These are phyloP conservation scores for Alopecurus myosuroides DNA, from an alignment of 176 grass and related monocot species.

Conservation along the genomic window DNA sequence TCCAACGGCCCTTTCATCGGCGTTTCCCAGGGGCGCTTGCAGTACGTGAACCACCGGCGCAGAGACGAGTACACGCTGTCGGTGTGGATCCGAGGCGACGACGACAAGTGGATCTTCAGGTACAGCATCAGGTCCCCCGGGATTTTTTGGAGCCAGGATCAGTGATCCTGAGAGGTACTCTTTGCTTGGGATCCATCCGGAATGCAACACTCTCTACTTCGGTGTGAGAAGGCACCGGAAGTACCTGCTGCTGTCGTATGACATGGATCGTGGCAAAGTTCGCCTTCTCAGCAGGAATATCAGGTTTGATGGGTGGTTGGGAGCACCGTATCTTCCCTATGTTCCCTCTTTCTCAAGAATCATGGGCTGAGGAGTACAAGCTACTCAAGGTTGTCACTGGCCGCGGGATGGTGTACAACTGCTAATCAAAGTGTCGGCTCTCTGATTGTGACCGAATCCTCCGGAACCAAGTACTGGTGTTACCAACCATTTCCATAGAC, in stretches of 20 bases:
- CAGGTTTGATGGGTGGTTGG: neutral
- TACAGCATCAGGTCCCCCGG: neutral
- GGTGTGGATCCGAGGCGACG: neutral
- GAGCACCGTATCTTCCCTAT: neutral
- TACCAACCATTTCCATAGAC: neutral
- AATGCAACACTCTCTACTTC: neutral
- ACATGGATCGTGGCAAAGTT: neutral
- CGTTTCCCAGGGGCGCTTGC: neutral
- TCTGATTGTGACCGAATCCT: too few relatives aligned
- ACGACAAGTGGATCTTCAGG: neutral
- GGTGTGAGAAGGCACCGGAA: neutral
- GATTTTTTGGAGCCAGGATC: neutral
- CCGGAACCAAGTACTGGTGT: too few relatives aligned
- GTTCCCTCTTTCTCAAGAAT: neutral
- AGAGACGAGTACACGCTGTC: neutral
- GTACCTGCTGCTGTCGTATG: neutral
- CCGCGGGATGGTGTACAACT: neutral
- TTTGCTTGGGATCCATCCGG: neutral
- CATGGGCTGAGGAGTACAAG: neutral
- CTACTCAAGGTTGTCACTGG: neutral
- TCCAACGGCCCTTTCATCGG: neutral
- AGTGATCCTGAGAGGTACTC: neutral
- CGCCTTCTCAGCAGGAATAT: neutral
- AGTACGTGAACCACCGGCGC: neutral
- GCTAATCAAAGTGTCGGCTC: too few relatives aligned